A percentile compares a stretch with the other conserved stretches of the same genome.
phyloP scores from a whole-genome alignment of 148 eudicot species.

The Vaccinium corymbosum region DNA sequence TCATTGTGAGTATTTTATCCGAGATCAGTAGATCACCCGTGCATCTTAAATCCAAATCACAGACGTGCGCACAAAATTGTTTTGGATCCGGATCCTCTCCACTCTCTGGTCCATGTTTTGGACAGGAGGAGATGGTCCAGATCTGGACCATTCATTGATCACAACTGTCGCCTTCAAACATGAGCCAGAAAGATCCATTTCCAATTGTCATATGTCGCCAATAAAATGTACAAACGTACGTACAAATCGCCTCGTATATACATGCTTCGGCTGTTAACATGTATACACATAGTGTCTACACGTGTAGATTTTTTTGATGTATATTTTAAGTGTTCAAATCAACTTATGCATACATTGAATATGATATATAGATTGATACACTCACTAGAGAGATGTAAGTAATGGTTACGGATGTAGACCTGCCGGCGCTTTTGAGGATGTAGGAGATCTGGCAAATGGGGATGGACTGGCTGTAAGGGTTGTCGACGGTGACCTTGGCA shows the following conservation, averaged over 20 bases:
- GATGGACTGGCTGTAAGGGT: conserved; percentile 59
- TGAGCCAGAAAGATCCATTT: too few relatives aligned
- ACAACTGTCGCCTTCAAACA: too few relatives aligned
- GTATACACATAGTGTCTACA: not conserved
- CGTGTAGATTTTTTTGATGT: too few relatives aligned
- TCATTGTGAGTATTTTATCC: not conserved
- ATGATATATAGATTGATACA: not conserved
- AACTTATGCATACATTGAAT: too few relatives aligned
- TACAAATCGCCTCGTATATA: not conserved
- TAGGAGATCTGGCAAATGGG: conserved; percentile 63
- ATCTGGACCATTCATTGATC: too few relatives aligned
- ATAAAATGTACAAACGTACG: too few relatives aligned
- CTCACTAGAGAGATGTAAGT: not conserved
- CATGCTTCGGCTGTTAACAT: not conserved
- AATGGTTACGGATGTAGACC: conserved; percentile 19
- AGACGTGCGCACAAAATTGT: not conserved
- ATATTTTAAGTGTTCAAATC: too few relatives aligned
- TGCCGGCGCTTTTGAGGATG: conserved; percentile 49
- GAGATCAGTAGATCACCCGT: not conserved
- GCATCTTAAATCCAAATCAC: not conserved
- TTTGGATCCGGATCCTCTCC: not conserved
- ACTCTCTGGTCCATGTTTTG: too few relatives aligned
- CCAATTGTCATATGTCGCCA: too few relatives aligned
- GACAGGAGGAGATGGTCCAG: too few relatives aligned
- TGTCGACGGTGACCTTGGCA: conserved; percentile 50